A percentile compares a stretch with the other conserved stretches of the same genome.
phyloP scores from a whole-genome alignment of 192 early-diverging fungal genomes.

The Coemansia sp. region DNA sequence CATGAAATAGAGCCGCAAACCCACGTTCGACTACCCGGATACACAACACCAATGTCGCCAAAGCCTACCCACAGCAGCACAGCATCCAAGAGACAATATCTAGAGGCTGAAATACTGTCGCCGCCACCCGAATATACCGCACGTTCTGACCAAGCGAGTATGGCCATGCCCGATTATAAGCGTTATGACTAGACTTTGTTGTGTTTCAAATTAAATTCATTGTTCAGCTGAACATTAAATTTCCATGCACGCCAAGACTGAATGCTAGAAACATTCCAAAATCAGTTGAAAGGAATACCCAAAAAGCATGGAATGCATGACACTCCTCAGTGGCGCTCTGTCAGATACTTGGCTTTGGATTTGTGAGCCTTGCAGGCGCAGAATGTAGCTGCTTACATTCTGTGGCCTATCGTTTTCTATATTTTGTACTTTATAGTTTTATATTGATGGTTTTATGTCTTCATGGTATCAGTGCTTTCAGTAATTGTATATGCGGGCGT shows the following conservation, averaged over 20 bases:
- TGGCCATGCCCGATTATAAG: not conserved
- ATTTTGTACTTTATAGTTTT: not conserved
- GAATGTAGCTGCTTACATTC: not conserved
- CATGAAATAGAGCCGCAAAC: not conserved
- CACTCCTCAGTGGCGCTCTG: constrained; percentile 4
- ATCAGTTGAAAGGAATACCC: not conserved
- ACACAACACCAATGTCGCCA: not conserved
- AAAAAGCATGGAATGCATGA: not conserved
- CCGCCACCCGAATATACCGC: not conserved
- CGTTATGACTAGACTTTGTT: not conserved
- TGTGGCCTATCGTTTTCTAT: not conserved
- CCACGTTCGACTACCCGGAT: not conserved
- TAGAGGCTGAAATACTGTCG: not conserved
- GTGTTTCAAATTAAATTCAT: not conserved
- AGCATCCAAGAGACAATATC: not conserved
- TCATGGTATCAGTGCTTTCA: not conserved
- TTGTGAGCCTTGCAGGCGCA: not conserved
- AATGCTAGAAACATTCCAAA: not conserved
- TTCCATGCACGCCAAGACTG: not conserved
- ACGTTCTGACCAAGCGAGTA: not conserved
- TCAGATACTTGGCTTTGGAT: not conserved
- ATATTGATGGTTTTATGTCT: not conserved
- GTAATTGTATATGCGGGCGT: constrained; percentile 1
- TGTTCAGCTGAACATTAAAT: not conserved
- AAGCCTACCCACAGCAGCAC: not conserved